Conservation (phyloP, 2,329 filamentous ascomycete genomes). For the Phyllosticta citriasiana region DNA sequence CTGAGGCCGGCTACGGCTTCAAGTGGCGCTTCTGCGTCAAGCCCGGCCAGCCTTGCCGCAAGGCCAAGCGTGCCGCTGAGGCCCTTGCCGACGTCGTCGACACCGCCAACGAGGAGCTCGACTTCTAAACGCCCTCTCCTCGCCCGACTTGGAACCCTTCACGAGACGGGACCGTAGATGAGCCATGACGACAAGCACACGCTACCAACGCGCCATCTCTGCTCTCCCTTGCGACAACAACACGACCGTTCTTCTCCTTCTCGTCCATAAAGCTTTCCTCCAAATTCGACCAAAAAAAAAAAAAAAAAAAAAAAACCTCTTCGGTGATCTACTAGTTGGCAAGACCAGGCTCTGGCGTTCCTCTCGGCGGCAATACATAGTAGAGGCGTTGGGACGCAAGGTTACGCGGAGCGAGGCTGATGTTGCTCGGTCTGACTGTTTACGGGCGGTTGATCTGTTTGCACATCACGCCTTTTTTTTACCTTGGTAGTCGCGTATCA, state of each 20-base stretch:
- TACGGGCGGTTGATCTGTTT: neutral
- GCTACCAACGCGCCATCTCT: neutral
- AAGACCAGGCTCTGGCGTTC: neutral
- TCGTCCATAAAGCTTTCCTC: neutral
- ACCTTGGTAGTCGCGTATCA: neutral
- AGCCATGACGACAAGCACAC: neutral
- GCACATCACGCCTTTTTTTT: neutral
- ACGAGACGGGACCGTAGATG: neutral
- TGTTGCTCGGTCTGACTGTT: neutral
- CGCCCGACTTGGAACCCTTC: neutral
- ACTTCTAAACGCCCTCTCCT: neutral
- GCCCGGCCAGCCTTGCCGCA: slow-evolving; percentile 35
- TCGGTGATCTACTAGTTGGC: neutral
- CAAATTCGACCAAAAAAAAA: neutral
- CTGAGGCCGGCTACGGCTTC: slow-evolving; percentile 9
- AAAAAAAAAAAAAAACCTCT: neutral
- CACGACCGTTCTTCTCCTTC: neutral
- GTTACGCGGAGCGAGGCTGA: neutral
- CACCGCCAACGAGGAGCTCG: neutral
- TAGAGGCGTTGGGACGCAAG: neutral
- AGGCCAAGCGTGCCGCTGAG: slow-evolving; percentile 33
- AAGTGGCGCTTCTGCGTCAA: slow-evolving; percentile 26
- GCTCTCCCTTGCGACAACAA: neutral
- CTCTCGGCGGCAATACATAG: neutral
- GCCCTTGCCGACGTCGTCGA: slow-evolving; percentile 26